Conservation (phyloP, 371 early-diverging fungal species). For the Cladochytrium tenue region DNA sequence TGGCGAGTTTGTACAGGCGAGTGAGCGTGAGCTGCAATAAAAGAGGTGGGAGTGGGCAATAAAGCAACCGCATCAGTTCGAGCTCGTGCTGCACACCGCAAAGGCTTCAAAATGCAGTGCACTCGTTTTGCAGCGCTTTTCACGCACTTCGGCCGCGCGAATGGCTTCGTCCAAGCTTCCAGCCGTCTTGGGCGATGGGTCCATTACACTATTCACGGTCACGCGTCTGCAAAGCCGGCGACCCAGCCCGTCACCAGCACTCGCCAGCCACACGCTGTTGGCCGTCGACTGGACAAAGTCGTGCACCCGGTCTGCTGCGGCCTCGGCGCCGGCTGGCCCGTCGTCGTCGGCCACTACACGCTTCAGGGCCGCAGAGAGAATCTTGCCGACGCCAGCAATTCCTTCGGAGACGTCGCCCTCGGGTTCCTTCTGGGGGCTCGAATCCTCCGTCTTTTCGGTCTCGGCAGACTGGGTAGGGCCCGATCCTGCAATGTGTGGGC, state of each 20-base stretch:
- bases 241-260: conserved; percentile 2
- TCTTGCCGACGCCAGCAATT: no score
- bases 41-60: no score
- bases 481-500: conserved; percentile 15
- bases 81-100: no score
- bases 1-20: conserved; percentile 12
- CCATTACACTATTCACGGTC: conserved; percentile 27
- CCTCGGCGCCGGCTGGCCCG: not conserved
- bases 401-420: no score
- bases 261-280: conserved; percentile 22
- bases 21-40: no score
- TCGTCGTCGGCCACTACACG: no score
- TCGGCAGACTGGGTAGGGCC: not conserved
- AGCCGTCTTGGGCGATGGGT: conserved; percentile 22
- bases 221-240: conserved; percentile 13
- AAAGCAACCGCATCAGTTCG: no score
- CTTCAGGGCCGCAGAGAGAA: no score
- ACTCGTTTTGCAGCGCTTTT: no score
- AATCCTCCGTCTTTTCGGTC: conserved; percentile 6
- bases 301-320: conserved; percentile 20
- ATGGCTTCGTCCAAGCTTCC: conserved; percentile 22
- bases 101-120: no score
- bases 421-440: no score
- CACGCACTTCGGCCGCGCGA: conserved; percentile 23
- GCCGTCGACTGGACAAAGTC: conserved; percentile 31